Evolutionary conservation across 2,329 filamentous ascomycete genomes (phyloP).

Genomic region (Ceratocystis alfenasii): DNA sequence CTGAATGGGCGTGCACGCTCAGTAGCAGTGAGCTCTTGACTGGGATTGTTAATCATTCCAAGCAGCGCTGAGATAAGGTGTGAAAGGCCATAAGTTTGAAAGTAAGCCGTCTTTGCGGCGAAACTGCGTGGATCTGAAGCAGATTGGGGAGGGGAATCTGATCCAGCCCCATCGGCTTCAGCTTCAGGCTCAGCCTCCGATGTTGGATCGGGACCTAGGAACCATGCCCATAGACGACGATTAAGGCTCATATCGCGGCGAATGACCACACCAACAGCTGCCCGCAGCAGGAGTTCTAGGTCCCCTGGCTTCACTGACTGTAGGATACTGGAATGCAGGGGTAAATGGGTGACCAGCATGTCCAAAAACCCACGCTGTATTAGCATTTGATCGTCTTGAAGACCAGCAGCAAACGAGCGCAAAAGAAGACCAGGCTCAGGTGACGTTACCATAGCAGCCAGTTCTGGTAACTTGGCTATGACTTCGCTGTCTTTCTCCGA

Average conservation of each 20-base stretch:
- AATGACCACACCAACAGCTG: conserved; percentile 76
- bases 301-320: conserved; percentile 65
- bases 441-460: conserved; percentile 59
- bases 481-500: conserved; percentile 31
- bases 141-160: conserved; percentile 35
- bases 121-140: conserved; percentile 37
- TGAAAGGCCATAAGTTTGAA: conserved; percentile 64
- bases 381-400: conserved; percentile 75
- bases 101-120: conserved; percentile 61
- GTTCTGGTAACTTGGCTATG: conserved; percentile 19
- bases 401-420: conserved; percentile 80
- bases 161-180: conserved; percentile 32
- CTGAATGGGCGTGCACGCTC: conserved; percentile 77
- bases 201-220: conserved; percentile 66
- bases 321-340: conserved; percentile 69
- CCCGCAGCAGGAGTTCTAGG: conserved; percentile 66
- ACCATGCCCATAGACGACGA: conserved; percentile 88
- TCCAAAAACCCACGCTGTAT: conserved; percentile 93
- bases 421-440: conserved; percentile 86
- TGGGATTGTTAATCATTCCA: conserved; percentile 57
- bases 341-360: conserved; percentile 77
- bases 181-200: conserved; percentile 16
- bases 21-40: conserved; percentile 25
- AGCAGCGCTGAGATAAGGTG: conserved; percentile 64
- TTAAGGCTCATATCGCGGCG: conserved; percentile 96